Conservation (phyloP, 2,329 filamentous ascomycete genomes). For the Clarireedia homoeocarpa region DNA sequence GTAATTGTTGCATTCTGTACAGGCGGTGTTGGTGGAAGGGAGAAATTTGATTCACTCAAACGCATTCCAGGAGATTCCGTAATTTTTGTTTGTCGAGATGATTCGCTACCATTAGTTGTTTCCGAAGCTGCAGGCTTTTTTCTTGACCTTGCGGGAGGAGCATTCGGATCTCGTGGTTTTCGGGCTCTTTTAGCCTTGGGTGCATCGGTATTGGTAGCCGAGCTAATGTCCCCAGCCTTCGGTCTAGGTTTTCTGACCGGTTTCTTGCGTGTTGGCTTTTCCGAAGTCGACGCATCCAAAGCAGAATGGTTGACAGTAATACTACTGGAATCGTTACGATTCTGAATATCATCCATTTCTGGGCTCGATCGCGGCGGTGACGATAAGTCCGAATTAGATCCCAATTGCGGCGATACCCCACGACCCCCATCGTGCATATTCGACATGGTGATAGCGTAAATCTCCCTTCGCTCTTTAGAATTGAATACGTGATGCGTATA, state of each 20-base stretch:
- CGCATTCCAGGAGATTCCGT: constrained; percentile 1
- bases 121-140: constrained; percentile 39
- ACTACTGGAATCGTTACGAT: constrained; percentile 15
- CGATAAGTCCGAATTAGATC: constrained; percentile 38
- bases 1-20: constrained; percentile 9
- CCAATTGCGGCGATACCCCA: constrained; percentile 7
- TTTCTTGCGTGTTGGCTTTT: constrained; percentile 43
- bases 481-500: background rate
- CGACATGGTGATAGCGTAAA: background rate
- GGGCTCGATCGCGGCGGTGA: constrained; percentile 45
- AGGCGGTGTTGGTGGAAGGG: constrained; percentile 11
- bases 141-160: constrained; percentile 45
- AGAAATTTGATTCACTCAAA: constrained; percentile 9
- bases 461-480: background rate
- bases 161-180: constrained; percentile 53
- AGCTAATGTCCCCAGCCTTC: constrained; percentile 30
- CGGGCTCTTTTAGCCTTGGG: constrained; percentile 41
- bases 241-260: constrained; percentile 57
- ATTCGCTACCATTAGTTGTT: constrained; percentile 13
- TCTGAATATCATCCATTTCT: constrained; percentile 32
- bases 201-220: constrained; percentile 35
- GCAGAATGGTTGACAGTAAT: constrained; percentile 19
- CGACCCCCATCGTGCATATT: constrained; percentile 6
- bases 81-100: constrained; percentile 6
- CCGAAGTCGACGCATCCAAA: constrained; percentile 11